Conservation (phyloP, 495 filamentous ascomycete genomes). For the Jackrogersella minutella region DNA sequence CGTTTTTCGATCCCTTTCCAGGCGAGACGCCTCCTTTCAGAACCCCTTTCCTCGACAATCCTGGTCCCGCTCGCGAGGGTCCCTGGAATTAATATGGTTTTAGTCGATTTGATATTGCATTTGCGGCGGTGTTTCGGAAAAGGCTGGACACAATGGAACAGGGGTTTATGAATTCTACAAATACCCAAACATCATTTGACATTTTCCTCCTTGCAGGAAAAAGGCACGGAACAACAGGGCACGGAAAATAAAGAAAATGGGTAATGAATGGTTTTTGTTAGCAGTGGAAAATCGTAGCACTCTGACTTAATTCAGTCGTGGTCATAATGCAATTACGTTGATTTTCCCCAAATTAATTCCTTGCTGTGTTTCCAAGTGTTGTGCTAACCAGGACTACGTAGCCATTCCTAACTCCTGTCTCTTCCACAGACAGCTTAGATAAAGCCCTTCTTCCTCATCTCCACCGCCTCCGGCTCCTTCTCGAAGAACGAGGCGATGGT, state of each 20-base stretch:
- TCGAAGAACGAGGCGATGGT: slow-evolving; percentile 16
- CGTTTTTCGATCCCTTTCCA: too few species aligned
- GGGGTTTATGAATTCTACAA: background rate
- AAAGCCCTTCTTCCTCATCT: slow-evolving; percentile 36
- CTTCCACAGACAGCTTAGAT: slow-evolving; percentile 17
- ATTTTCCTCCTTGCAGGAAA: background rate
- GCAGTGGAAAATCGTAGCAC: too few species aligned
- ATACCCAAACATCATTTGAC: background rate
- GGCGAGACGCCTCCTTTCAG: too few species aligned
- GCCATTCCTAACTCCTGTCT: background rate
- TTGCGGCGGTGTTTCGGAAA: slow-evolving; percentile 1
- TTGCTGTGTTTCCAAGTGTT: background rate
- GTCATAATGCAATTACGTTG: background rate
- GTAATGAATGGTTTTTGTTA: background rate
- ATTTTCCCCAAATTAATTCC: background rate
- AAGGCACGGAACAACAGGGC: background rate
- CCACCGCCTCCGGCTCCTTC: slow-evolving; percentile 14
- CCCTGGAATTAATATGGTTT: background rate
- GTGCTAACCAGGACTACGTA: background rate
- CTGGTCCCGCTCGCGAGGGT: background rate
- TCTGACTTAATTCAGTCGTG: background rate
- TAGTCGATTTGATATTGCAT: slow-evolving; percentile 3
- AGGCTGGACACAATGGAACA: too few species aligned
- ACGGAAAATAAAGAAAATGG: background rate
- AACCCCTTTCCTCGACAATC: too few species aligned